These are phyloP conservation scores for Pythium dissimile DNA, from an alignment of 352 stramenopile genomes.

Conservation along the genomic window DNA sequence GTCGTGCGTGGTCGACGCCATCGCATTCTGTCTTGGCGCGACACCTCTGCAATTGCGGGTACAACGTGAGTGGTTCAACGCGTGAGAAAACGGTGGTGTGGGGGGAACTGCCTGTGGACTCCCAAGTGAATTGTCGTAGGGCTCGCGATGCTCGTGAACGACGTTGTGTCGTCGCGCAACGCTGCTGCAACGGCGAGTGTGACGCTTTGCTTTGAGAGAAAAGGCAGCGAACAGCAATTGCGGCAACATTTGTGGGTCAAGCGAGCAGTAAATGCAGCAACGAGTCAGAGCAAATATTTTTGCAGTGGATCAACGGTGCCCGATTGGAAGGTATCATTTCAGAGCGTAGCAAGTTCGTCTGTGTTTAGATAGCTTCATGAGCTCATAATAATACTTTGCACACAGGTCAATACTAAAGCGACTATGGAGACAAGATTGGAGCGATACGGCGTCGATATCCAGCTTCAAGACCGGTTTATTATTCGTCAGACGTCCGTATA, in stretches of 20 bases:
- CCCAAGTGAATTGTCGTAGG: neutral
- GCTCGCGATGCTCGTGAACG: conserved; percentile 23
- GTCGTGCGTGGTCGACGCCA: conserved; percentile 27
- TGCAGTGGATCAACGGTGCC: neutral
- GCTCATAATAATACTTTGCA: neutral
- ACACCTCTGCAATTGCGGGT: conserved; percentile 20
- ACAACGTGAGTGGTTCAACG: conserved; percentile 11
- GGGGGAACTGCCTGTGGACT: neutral
- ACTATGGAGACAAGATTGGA: neutral
- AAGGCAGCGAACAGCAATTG: neutral
- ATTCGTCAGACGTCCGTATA: conserved; percentile 33
- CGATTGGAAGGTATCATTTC: conserved; percentile 18
- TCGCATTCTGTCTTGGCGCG: conserved; percentile 25
- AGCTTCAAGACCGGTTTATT: conserved; percentile 28
- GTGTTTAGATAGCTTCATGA: too few species aligned
- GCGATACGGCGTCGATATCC: conserved; percentile 12
- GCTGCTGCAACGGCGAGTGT: conserved; percentile 8
- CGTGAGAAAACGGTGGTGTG: neutral
- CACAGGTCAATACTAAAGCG: neutral
- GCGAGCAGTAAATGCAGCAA: conserved; percentile 11
- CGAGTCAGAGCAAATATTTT: conserved; percentile 19
- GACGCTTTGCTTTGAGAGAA: conserved; percentile 11
- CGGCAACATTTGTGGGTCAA: conserved; percentile 13
- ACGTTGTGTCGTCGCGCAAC: neutral
- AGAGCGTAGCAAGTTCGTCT: neutral